Evolutionary conservation across 1,284 basidiomycete genomes (phyloP), one percentile per base, ranked within the genome.

Genomic region (Porodaedalea pini): DNA sequence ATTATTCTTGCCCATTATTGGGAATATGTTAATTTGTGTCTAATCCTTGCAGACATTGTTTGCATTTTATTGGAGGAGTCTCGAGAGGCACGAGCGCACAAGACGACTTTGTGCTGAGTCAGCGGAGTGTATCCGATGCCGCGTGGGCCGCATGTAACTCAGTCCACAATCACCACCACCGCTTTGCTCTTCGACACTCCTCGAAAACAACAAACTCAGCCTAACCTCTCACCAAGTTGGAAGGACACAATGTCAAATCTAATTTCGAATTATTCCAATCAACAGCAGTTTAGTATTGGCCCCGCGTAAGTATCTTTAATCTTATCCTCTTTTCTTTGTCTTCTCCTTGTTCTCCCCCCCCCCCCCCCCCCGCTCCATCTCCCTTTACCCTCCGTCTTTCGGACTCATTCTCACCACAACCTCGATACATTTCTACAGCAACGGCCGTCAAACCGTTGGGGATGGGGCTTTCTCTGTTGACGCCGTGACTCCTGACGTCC

Each of bases 381-480:
- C n/a, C 10, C n/a, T 37, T 37, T 37, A n/a, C 36, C 10, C 17
- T 44, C 23, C 41, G 23, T 44, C 2, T 13, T 36, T 41, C 60
- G 59, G n/a, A 65, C 52, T 29, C 23, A 21, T 17, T 36, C 23
- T 37, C 15, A 8, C 21, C 5, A 36, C 40, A 15, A 41, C 17
- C 47, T 50, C 19, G 21, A 36, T 37, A n/a, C 39, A 21, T 41
- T 29, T 25, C 62, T 69, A 10, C 70, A 92, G 90, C 89, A 92
- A 91, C 89, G 89, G 88, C 76, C 82, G 89, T 89, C 86, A 83
- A 78, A 80, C 86, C 89, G 89, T 92, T 92, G 89, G 89, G 76
- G 90, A 92, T 91, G 89, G 89, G 89, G 89, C 89, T 78, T 78
- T 80, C 77, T 79, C 78, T 73, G 78, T 78, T 80, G 86, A 90